These are phyloP conservation scores for Penicillium fimorum DNA, from an alignment of 495 filamentous ascomycete species.

Conservation along the genomic window DNA sequence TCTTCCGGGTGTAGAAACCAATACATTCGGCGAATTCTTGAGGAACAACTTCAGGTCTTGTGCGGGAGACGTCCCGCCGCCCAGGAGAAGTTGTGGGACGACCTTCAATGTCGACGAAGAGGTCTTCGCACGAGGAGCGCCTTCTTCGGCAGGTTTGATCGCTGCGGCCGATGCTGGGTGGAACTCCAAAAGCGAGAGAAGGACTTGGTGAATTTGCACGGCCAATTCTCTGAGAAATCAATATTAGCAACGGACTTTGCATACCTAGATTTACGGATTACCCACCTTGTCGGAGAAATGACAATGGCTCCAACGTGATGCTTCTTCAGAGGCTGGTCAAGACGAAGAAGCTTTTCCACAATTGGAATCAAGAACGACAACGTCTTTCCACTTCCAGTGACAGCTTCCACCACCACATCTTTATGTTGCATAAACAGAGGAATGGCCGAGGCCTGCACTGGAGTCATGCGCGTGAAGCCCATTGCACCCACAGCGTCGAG, in stretches of 20 bases:
- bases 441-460: constrained; percentile 91
- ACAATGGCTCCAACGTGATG: constrained; percentile 89
- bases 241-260: constrained; percentile 12
- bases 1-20: constrained; percentile 86
- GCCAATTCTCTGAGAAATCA: constrained; percentile 68
- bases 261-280: neutral
- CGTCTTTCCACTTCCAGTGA: constrained; percentile 95
- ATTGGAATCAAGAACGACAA: constrained; percentile 87
- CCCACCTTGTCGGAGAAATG: constrained; percentile 77
- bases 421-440: constrained; percentile 91
- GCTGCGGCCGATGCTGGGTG: constrained; percentile 72
- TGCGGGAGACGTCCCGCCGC: constrained; percentile 75
- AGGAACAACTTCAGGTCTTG: constrained; percentile 84
- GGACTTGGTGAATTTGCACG: constrained; percentile 82
- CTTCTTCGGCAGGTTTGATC: constrained; percentile 53
- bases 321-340: constrained; percentile 75
- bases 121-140: constrained; percentile 52
- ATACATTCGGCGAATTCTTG: constrained; percentile 73
- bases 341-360: constrained; percentile 75
- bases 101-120: constrained; percentile 55
- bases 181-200: constrained; percentile 73
- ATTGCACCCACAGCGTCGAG: constrained; percentile 78
- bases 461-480: constrained; percentile 87
- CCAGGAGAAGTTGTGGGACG: constrained; percentile 85
- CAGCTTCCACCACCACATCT: constrained; percentile 95